Percentiles rank a stretch among this genome's conserved stretches.
Conservation (phyloP, 2,329 filamentous ascomycete species). For the Penicillium glabrum region DNA sequence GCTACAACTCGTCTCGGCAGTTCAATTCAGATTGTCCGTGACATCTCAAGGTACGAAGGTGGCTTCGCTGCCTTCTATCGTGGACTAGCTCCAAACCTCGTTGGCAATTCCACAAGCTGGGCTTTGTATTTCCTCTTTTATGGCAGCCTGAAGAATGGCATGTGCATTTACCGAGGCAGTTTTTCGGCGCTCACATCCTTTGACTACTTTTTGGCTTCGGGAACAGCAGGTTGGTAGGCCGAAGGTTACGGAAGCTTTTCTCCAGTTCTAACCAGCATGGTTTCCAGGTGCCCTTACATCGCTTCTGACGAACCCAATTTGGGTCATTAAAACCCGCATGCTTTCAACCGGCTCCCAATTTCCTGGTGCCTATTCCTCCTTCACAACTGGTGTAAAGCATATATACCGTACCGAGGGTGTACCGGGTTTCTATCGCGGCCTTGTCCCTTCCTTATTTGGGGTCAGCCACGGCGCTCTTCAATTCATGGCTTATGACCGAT, state of each 20-base stretch:
- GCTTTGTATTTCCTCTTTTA: conserved; percentile 86
- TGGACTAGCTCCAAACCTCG: conserved; percentile 82
- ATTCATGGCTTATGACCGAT: conserved; percentile 87
- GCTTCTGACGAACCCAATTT: conserved; percentile 87
- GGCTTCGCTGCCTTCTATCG: conserved; percentile 75
- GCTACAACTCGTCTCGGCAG: conserved; percentile 51
- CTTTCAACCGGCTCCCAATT: conserved; percentile 74
- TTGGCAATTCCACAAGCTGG: conserved; percentile 90
- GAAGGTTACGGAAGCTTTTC: background rate
- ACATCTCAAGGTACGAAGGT: conserved; percentile 56
- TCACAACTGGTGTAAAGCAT: conserved; percentile 67
- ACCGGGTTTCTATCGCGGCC: conserved; percentile 81
- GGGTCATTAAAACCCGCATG: conserved; percentile 99
- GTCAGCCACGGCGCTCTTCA: conserved; percentile 92
- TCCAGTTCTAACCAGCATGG: conserved; percentile 1
- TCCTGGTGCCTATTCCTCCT: conserved; percentile 76
- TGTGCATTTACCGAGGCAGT: conserved; percentile 43
- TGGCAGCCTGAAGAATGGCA: conserved; percentile 57
- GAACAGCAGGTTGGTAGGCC: conserved; percentile 49
- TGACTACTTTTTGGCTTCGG: conserved; percentile 82
- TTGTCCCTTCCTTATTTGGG: conserved; percentile 78
- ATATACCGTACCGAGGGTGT: conserved; percentile 72
- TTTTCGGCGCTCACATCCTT: conserved; percentile 52
- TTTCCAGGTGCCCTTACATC: conserved; percentile 68
- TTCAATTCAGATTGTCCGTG: conserved; percentile 53